Base-by-base conservation (phyloP, 768 basidiomycete genomes). In the Dentipellis sp. region DNA sequence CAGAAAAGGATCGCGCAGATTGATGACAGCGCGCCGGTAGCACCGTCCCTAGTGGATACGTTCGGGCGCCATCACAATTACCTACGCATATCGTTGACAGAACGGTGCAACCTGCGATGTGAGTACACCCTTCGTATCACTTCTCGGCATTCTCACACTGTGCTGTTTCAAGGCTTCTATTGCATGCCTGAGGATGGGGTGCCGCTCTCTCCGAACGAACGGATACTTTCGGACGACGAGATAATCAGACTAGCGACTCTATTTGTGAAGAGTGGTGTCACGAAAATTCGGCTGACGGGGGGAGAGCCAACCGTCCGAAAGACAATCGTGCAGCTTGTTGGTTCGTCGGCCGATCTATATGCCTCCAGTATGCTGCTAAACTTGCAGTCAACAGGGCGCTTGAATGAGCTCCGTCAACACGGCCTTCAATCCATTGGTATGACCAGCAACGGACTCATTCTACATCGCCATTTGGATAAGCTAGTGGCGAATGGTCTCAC, bases 151-250 rank as follows among this genome's bases (percentile, higher is more conserved):
- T 45, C n/a, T 45, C 45, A 54, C 36, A n/a, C 48, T 17, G 46
- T 47, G 45, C 50, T 48, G 29, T 12, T 36, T 59, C 62, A 61
- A 94, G 89, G 91, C 62, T 91, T 91, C 63, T 94, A 94, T 66
- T 94, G 91, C 64, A 94, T 94, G 91, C 91, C 91, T 2, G 80
- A 76, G 53, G 82, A 87, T 64, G 90, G 91, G 35, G 72, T 93
- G 4, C 79, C 86, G 53, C 75, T 93, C 23, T 84, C 88, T 11
- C 91, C 90, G 2, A 72, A 73, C 36, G 74, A 74, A 10, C 77
- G 87, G 57, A 76, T 91, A 56, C 76, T 94, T 39, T 82, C 86
- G 0, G 83, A 91, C 59, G 78, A 83, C 52, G 91, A 94, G 66
- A 71, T 94, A 29, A 66, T 88, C 42, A 81, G 86, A 50, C 75